Evolutionary conservation across 257 asterid genomes (phyloP).

Genomic region (Fraxinus anomala): DNA sequence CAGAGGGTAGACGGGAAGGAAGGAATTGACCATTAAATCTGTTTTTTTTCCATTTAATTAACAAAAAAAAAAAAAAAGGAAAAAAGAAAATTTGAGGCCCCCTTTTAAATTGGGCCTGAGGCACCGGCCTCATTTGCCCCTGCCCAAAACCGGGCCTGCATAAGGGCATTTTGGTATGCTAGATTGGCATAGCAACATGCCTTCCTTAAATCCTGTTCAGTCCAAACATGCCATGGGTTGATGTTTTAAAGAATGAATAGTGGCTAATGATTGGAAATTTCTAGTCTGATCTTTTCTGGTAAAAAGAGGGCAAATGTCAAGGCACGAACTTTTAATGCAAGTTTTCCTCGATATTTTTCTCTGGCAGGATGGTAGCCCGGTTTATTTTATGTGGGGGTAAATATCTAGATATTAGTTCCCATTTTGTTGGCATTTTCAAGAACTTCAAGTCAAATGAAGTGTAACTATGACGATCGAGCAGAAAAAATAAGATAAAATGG

Average conservation of each 20-base stretch:
- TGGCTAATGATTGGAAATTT: background rate
- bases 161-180: background rate
- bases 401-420: background rate
- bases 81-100: too few relatives aligned
- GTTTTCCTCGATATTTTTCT: background rate
- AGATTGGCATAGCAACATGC: background rate
- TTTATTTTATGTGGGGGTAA: background rate
- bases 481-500: background rate
- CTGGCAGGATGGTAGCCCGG: background rate
- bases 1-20: too few relatives aligned
- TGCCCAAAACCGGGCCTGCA: too few relatives aligned
- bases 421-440: background rate
- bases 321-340: background rate
- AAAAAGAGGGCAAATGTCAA: background rate
- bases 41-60: too few relatives aligned
- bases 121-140: too few relatives aligned
- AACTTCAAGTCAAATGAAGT: background rate
- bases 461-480: background rate
- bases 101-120: too few relatives aligned
- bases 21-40: too few relatives aligned
- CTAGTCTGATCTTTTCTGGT: background rate
- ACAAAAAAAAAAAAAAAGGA: too few relatives aligned
- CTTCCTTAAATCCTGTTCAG: background rate
- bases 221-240: background rate
- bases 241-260: background rate